Percentiles rank a stretch among this genome's conserved stretches.
Evolutionary conservation across 495 filamentous ascomycete species (phyloP).

Genomic region (Lasiosphaeris hirsuta): DNA sequence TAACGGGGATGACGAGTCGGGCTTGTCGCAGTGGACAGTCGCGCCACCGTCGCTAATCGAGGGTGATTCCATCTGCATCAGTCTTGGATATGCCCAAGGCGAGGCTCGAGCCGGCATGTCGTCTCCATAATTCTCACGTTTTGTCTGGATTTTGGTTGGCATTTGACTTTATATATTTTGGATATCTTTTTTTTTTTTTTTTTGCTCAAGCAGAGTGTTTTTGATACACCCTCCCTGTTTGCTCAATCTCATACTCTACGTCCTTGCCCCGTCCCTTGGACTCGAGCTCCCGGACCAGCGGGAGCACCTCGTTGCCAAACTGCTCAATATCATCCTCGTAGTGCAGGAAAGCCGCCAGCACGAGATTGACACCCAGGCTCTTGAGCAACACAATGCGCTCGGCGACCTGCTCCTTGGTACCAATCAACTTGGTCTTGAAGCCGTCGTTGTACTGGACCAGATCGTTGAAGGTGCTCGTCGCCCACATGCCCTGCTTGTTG

Average conservation of each 20-base stretch:
- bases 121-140: background rate
- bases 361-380: constrained; percentile 41
- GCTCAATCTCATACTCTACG: constrained; percentile 37
- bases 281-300: constrained; percentile 43
- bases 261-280: constrained; percentile 43
- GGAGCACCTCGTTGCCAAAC: constrained; percentile 44
- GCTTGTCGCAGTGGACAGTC: constrained; percentile 14
- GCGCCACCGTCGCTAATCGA: background rate
- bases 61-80: constrained; percentile 7
- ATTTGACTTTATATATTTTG: too few species aligned
- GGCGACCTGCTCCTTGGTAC: constrained; percentile 47
- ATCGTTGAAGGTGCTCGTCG: constrained; percentile 44
- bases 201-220: constrained; percentile 1
- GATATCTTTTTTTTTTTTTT: background rate
- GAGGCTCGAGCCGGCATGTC: background rate
- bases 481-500: constrained; percentile 48
- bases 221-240: constrained; percentile 41
- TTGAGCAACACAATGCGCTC: constrained; percentile 47
- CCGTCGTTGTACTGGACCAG: constrained; percentile 51
- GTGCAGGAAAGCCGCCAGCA: constrained; percentile 44
- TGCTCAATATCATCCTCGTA: constrained; percentile 48
- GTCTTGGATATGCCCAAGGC: background rate
- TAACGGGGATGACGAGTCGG: constrained; percentile 17
- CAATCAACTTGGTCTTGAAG: constrained; percentile 51
- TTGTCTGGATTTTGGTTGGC: background rate